Percentiles rank a stretch among this genome's conserved stretches.
Conservation (phyloP, 2,329 filamentous ascomycete genomes). For the Chaetomiaceae sp. region DNA sequence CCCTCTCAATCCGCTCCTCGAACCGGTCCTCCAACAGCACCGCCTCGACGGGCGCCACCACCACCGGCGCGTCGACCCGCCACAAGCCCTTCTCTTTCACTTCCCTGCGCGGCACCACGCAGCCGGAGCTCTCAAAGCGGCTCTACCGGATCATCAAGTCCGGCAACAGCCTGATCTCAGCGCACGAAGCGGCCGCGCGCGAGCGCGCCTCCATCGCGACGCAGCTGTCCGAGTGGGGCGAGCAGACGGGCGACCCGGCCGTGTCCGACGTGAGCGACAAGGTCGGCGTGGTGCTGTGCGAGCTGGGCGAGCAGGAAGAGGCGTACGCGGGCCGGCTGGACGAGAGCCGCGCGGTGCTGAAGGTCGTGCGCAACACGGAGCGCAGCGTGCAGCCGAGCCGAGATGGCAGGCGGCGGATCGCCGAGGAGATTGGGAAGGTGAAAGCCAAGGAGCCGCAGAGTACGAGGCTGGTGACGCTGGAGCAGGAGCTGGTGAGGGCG, state of each 20-base stretch:
- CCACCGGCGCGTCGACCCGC: conserved; percentile 35
- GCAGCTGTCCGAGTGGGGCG: conserved; percentile 94
- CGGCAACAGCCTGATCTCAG: conserved; percentile 79
- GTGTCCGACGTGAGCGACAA: conserved; percentile 92
- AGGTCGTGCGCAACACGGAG: conserved; percentile 93
- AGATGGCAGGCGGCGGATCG: conserved; percentile 79
- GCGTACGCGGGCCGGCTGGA: conserved; percentile 79
- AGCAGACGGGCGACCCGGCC: conserved; percentile 74
- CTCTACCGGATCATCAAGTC: conserved; percentile 92
- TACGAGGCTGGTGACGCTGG: conserved; percentile 71
- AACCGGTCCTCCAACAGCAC: conserved; percentile 32
- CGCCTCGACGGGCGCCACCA: conserved; percentile 44
- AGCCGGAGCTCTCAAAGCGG: conserved; percentile 83
- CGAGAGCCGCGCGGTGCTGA: conserved; percentile 74
- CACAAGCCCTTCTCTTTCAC: conserved; percentile 65
- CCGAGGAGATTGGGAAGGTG: conserved; percentile 85
- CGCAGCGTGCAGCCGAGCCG: conserved; percentile 88
- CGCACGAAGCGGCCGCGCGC: conserved; percentile 76
- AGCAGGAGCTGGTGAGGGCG: conserved; percentile 93
- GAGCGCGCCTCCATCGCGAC: conserved; percentile 80
- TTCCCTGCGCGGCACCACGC: conserved; percentile 70
- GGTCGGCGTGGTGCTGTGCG: conserved; percentile 82
- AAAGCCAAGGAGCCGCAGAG: conserved; percentile 90
- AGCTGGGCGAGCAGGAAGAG: conserved; percentile 93
- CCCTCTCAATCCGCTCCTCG: conserved; percentile 66